These are phyloP conservation scores for Madurella fahalii DNA, from an alignment of 2,329 filamentous ascomycete genomes.

Conservation along the genomic window DNA sequence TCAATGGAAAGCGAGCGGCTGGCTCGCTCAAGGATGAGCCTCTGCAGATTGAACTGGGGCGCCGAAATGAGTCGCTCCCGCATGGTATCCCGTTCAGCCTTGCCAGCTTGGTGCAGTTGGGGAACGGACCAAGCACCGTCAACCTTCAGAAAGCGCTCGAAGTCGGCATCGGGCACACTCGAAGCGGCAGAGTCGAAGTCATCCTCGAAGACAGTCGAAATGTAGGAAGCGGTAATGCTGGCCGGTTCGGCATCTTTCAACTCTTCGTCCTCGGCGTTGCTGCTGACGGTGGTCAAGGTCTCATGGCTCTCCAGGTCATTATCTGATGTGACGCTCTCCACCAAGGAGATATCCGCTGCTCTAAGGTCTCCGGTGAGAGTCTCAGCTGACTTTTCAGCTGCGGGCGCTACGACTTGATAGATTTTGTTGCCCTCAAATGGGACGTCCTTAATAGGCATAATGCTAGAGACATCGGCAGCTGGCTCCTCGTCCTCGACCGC, in stretches of 20 bases:
- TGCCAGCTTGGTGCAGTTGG: background rate
- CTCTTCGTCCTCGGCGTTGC: background rate
- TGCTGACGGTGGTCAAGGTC: background rate
- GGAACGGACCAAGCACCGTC: constrained; percentile 11
- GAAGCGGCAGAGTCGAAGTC: constrained; percentile 14
- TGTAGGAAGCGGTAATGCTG: background rate
- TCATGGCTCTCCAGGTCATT: too few relatives aligned
- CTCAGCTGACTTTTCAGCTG: too few relatives aligned
- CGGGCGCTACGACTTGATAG: too few relatives aligned
- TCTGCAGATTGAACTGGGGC: background rate
- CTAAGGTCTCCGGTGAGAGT: too few relatives aligned
- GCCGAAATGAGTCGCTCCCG: background rate
- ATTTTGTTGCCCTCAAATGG: too few relatives aligned
- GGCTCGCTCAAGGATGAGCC: constrained; percentile 5
- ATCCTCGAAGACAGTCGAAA: constrained; percentile 11
- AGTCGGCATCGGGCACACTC: background rate
- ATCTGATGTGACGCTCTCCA: too few relatives aligned
- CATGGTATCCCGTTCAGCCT: background rate
- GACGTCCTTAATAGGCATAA: too few relatives aligned
- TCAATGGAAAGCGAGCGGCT: background rate
- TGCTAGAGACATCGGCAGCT: too few relatives aligned
- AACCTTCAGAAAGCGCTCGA: background rate
- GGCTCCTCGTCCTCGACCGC: too few relatives aligned
- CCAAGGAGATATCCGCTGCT: too few relatives aligned
- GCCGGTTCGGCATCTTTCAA: too few relatives aligned